These are phyloP conservation scores for Serendipita sp. DNA, from an alignment of 768 basidiomycete genomes.

Conservation along the genomic window DNA sequence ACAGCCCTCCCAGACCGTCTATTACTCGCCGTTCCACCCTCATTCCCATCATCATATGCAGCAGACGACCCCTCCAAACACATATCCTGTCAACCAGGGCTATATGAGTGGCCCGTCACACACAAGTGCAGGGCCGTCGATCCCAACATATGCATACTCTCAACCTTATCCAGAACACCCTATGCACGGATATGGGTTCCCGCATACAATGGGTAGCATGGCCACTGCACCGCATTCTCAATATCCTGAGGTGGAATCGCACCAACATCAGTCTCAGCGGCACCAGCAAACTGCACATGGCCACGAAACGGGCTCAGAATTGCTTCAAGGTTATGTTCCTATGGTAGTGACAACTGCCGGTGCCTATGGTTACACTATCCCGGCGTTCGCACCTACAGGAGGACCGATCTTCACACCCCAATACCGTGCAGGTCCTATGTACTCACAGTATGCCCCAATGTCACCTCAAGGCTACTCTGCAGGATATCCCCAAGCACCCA, in stretches of 20 bases:
- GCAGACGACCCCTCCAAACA: not conserved
- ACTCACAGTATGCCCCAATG: not conserved
- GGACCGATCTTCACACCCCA: not conserved
- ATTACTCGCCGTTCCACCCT: conserved; percentile 1
- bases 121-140: not conserved
- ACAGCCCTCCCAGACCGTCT: conserved; percentile 3
- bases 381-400: not conserved
- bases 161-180: conserved; percentile 1
- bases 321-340: not conserved
- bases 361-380: not conserved
- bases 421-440: not conserved
- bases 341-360: not conserved
- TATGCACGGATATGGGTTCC: not conserved
- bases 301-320: not conserved
- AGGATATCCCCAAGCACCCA: not conserved
- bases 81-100: not conserved
- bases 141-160: conserved; percentile 4
- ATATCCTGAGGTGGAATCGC: not conserved
- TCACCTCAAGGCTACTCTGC: not conserved
- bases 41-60: not conserved
- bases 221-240: not conserved
- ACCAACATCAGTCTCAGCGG: not conserved
- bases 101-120: not conserved
- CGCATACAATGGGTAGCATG: not conserved
- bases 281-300: not conserved